Percentiles rank a stretch among this genome's conserved stretches.
phyloP scores from a whole-genome alignment of 768 basidiomycete species.

The Fomitopsis serialis region DNA sequence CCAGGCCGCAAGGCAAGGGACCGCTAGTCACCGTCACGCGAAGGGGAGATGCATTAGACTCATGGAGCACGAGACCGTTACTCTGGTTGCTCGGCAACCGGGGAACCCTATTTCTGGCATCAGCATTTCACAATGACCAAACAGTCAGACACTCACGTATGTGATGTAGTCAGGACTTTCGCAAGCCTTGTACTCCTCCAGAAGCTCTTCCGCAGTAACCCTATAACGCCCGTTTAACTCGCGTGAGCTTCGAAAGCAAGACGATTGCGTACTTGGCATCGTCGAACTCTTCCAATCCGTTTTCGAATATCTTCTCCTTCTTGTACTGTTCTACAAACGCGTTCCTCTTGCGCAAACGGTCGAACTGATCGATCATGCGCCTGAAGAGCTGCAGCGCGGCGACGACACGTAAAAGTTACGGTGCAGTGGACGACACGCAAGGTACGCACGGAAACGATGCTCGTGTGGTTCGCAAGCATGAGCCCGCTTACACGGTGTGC shows the following conservation, averaged over 20 bases:
- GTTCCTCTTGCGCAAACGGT: slow-evolving; percentile 77
- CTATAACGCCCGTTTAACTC: slow-evolving; percentile 28
- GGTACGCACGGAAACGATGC: slow-evolving; percentile 80
- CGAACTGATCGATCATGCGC: slow-evolving; percentile 94
- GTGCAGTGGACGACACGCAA: not conserved
- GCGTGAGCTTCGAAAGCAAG: not conserved
- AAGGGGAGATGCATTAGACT: too few relatives aligned
- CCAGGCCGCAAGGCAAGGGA: too few relatives aligned
- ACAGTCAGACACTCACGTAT: slow-evolving; percentile 48
- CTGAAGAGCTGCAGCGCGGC: slow-evolving; percentile 69
- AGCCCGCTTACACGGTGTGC: slow-evolving; percentile 95
- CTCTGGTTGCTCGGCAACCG: slow-evolving; percentile 11
- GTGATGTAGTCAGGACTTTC: slow-evolving; percentile 94
- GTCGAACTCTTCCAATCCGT: slow-evolving; percentile 93
- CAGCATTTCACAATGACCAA: not conserved
- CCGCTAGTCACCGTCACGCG: too few relatives aligned
- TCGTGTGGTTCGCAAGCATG: slow-evolving; percentile 99
- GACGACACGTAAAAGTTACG: not conserved
- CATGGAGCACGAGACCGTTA: not conserved
- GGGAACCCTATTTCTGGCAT: slow-evolving; percentile 8
- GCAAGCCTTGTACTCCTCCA: slow-evolving; percentile 95
- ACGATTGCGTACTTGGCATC: slow-evolving; percentile 71
- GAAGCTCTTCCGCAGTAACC: slow-evolving; percentile 78
- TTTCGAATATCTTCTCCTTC: slow-evolving; percentile 93
- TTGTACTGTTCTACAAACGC: slow-evolving; percentile 98